Conservation (phyloP, 306 rosid species). For the Quercus dentata region DNA sequence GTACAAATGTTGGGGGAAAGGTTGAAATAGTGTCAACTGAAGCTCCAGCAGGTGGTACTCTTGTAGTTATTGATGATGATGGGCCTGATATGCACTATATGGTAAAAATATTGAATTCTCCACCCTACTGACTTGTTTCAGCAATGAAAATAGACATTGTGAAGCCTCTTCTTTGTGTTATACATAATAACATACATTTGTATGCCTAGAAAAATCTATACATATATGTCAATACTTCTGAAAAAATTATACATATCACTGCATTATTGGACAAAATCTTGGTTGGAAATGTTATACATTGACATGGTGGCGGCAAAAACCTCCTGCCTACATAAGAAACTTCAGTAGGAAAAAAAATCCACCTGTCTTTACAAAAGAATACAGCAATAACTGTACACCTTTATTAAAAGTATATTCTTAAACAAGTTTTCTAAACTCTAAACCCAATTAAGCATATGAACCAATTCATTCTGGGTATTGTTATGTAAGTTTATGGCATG, state of each 20-base stretch:
- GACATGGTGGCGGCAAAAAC: too few relatives aligned
- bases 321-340: too few relatives aligned
- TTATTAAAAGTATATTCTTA: not conserved
- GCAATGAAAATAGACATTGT: constrained; percentile 10
- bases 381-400: not conserved
- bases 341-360: not conserved
- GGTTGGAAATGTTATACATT: too few relatives aligned
- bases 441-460: not conserved
- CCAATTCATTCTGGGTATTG: not conserved
- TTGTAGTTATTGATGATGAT: constrained; percentile 83
- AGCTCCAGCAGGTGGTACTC: constrained; percentile 95
- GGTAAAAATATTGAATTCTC: constrained; percentile 46
- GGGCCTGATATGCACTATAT: constrained; percentile 99
- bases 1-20: constrained; percentile 83
- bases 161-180: not conserved
- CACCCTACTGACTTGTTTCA: not conserved
- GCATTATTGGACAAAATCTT: too few relatives aligned
- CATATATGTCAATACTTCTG: not conserved
- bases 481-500: not conserved
- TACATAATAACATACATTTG: not conserved
- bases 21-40: constrained; percentile 68
- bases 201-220: not conserved
- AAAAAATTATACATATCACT: too few relatives aligned
- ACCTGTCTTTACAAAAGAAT: not conserved
- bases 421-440: not conserved